Evolutionary conservation across 306 rosid genomes (phyloP).

Genomic region (Sindora glabra): DNA sequence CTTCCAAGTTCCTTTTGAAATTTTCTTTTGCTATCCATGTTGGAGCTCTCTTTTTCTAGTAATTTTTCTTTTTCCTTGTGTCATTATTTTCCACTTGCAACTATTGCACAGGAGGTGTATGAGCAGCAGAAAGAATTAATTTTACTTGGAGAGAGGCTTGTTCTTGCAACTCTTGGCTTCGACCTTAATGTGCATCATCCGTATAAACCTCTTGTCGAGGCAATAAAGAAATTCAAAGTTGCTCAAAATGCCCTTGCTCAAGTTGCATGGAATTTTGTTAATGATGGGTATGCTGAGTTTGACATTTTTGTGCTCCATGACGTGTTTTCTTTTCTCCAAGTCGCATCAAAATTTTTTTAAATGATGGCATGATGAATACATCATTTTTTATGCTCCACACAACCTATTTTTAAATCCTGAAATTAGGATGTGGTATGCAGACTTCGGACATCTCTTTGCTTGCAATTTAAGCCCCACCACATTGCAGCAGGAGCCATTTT

Average conservation of each 20-base stretch:
- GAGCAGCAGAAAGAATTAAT: slow-evolving; percentile 92
- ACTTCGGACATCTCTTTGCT: slow-evolving; percentile 96
- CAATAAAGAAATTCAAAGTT: slow-evolving; percentile 94
- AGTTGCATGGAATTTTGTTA: slow-evolving; percentile 99
- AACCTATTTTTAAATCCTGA: too few species aligned
- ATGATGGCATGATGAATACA: too few species aligned
- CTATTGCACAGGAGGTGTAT: slow-evolving; percentile 74
- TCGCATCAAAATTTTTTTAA: too few species aligned
- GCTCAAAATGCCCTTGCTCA: slow-evolving; percentile 99
- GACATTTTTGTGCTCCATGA: slow-evolving; percentile 35
- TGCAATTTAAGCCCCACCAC: slow-evolving; percentile 98
- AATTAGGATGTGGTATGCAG: slow-evolving; percentile 73
- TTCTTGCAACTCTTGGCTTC: slow-evolving; percentile 93
- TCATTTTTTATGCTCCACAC: too few species aligned
- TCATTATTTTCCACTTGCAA: not conserved
- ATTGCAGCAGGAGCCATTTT: slow-evolving; percentile 99
- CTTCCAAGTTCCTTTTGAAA: not conserved
- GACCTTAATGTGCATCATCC: slow-evolving; percentile 94
- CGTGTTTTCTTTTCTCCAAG: slow-evolving; percentile 26
- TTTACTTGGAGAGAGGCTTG: slow-evolving; percentile 88
- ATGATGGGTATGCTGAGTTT: slow-evolving; percentile 80
- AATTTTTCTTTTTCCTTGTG: not conserved
- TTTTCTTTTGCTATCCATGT: too few species aligned
- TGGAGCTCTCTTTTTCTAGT: too few species aligned
- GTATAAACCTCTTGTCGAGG: slow-evolving; percentile 97